Percentiles rank a stretch among this genome's conserved stretches.
Conservation (phyloP, 495 filamentous ascomycete genomes). For the Neurospora sp. region DNA sequence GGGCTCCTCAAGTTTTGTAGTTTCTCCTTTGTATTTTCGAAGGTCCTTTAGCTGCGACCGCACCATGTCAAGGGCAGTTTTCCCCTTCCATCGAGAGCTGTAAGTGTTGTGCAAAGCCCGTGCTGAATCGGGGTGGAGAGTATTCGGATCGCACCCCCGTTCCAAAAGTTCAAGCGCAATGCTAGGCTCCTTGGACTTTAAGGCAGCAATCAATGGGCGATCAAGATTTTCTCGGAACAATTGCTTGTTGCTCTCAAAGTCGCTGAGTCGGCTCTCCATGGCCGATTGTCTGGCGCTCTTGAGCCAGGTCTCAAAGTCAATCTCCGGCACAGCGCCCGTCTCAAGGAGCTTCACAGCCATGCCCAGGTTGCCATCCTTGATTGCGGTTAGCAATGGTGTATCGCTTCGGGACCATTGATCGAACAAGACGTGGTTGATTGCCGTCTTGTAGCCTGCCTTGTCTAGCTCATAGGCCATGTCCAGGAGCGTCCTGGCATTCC, state of each 20-base stretch:
- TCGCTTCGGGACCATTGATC: constrained; percentile 17
- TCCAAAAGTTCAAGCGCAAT: constrained; percentile 46
- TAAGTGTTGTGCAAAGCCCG: constrained; percentile 15
- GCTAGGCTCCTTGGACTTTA: constrained; percentile 37
- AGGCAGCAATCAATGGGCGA: constrained; percentile 53
- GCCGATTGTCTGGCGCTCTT: constrained; percentile 26
- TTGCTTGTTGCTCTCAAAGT: constrained; percentile 31
- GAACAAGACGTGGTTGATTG: constrained; percentile 51
- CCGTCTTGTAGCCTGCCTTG: constrained; percentile 44
- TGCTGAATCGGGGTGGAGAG: constrained; percentile 29
- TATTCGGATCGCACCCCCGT: constrained; percentile 49
- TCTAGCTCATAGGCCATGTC: constrained; percentile 51
- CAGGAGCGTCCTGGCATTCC: constrained; percentile 40
- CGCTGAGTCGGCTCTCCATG: constrained; percentile 13
- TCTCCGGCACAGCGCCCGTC: constrained; percentile 25
- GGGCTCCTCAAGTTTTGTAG: not conserved
- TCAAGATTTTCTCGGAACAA: constrained; percentile 26
- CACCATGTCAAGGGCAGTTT: constrained; percentile 48
- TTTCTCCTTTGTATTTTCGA: constrained; percentile 29
- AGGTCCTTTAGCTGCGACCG: constrained; percentile 37
- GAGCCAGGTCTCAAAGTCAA: constrained; percentile 37
- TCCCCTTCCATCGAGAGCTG: constrained; percentile 14
- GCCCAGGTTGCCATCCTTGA: constrained; percentile 19
- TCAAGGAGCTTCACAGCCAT: constrained; percentile 32
- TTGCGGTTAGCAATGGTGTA: constrained; percentile 27